Conservation (phyloP, 192 early-diverging fungal genomes). For the Backusella luteola region DNA sequence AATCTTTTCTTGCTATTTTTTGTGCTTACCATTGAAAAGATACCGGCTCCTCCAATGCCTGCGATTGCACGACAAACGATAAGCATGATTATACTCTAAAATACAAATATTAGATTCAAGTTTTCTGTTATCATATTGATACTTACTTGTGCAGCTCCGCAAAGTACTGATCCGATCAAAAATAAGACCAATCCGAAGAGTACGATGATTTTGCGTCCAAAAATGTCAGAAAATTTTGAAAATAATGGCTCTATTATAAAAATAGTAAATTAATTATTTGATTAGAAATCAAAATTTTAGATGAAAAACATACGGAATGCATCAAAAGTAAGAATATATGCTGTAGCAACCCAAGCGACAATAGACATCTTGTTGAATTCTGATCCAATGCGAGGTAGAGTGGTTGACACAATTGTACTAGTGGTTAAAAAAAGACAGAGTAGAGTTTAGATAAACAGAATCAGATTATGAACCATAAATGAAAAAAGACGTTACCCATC, state of each 20-base stretch:
- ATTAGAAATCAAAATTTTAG: background rate
- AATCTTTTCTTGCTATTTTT: background rate
- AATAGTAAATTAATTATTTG: slow-evolving; percentile 9
- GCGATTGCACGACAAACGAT: slow-evolving; percentile 64
- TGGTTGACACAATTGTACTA: slow-evolving; percentile 82
- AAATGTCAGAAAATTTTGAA: slow-evolving; percentile 87
- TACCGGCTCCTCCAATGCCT: slow-evolving; percentile 62
- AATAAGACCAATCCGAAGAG: slow-evolving; percentile 76
- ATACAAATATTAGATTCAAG: background rate
- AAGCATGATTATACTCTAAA: slow-evolving; percentile 44
- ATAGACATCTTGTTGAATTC: slow-evolving; percentile 65
- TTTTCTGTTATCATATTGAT: background rate
- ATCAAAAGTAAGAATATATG: slow-evolving; percentile 57
- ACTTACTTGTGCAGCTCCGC: slow-evolving; percentile 61
- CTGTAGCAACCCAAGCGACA: slow-evolving; percentile 80
- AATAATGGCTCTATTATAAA: slow-evolving; percentile 48
- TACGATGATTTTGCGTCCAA: slow-evolving; percentile 73
- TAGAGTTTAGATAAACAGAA: background rate
- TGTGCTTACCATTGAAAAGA: slow-evolving; percentile 49
- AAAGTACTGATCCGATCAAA: slow-evolving; percentile 77
- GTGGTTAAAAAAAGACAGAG: background rate
- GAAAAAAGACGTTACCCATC: slow-evolving; percentile 36
- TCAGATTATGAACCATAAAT: background rate
- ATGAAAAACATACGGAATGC: slow-evolving; percentile 26
- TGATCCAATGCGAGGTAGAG: slow-evolving; percentile 67